A percentile compares a stretch with the other conserved stretches of the same genome.
These are phyloP conservation scores for Solanum lycopersicoides DNA, from an alignment of 257 asterid genomes.

Conservation along the genomic window DNA sequence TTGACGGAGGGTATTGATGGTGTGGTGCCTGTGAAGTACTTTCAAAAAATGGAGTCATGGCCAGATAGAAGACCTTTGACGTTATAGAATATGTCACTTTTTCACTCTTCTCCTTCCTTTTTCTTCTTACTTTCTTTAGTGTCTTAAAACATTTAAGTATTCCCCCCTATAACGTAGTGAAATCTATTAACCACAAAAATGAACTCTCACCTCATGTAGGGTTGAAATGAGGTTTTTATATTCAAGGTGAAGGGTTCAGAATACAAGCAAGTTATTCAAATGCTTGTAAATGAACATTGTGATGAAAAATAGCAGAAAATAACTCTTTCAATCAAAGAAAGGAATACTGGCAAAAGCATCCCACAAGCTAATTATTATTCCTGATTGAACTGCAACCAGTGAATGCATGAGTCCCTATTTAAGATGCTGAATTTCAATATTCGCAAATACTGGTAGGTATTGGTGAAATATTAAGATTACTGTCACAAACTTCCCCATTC, in stretches of 20 bases:
- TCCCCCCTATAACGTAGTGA: no score
- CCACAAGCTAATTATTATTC: background rate
- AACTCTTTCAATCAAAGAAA: background rate
- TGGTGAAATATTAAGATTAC: background rate
- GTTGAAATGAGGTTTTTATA: background rate
- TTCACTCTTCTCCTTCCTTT: background rate
- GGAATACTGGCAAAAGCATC: background rate
- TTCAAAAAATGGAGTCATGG: slow-evolving; percentile 78
- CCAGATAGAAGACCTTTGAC: slow-evolving; percentile 55
- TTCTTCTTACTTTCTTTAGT: background rate
- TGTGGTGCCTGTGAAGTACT: slow-evolving; percentile 63
- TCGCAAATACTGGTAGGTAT: background rate
- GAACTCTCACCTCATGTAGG: background rate
- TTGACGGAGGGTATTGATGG: slow-evolving; percentile 92
- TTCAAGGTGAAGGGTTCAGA: background rate
- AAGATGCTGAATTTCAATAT: background rate
- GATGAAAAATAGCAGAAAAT: no score
- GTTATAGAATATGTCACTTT: background rate
- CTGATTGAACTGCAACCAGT: background rate
- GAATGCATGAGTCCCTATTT: background rate
- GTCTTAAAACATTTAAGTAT: background rate
- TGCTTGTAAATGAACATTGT: background rate
- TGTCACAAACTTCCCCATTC: background rate
- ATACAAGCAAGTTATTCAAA: background rate
- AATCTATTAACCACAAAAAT: background rate